Evolutionary conservation across 108 stramenopile species (phyloP), one percentile per base, ranked within the genome.

Genomic region (Nitzschia palea): DNA sequence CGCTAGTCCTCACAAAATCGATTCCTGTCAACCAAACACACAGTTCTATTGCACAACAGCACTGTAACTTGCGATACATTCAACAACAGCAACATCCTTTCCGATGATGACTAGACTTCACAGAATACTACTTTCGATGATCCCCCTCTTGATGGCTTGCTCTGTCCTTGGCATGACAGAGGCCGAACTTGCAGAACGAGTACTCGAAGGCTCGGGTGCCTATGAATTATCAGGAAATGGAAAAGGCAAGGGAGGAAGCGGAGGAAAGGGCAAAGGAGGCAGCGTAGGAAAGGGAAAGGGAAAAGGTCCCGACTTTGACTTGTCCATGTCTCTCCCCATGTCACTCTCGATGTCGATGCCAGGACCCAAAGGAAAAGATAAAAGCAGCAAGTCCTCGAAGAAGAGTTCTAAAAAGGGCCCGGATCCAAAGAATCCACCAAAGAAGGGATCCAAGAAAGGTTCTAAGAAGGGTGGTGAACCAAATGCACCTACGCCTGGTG

Each of bases 321-420:
- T 35, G 18, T 26, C 14, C 0, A 15, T 15, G 43, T 44, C 0
- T 23, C 17, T 44, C 44, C 37, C 59, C 33, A 62, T 44, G 62
- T 44, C 44, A 30, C 44, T 44, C 26, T 35, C 34, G 1, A 64
- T 45, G 62, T 64, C 31, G 22, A 48, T 48, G 62, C 30, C 15
- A 45, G 48, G 45, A 2, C 9, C 14, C 44, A 48, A 30, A 18
- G 33, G 55, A 10, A 30, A 22, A n/a, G 17, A 56, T 10, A 56
- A 56, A 56, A 56, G 55, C 33, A 30, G 47, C 15, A 64, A 64
- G 23, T 64, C 63, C 12, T 50, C 45, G 3, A 36, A 36, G 17
- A 60, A 60, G 22, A 15, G 27, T 18, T 48, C 47, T 18, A 48
- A n/a, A n/a, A n/a, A n/a, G n/a, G n/a, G 43, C n/a, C 43, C n/a